These are phyloP conservation scores for Hygrocybe coccinea DNA, from an alignment of 768 basidiomycete species.

Conservation along the genomic window DNA sequence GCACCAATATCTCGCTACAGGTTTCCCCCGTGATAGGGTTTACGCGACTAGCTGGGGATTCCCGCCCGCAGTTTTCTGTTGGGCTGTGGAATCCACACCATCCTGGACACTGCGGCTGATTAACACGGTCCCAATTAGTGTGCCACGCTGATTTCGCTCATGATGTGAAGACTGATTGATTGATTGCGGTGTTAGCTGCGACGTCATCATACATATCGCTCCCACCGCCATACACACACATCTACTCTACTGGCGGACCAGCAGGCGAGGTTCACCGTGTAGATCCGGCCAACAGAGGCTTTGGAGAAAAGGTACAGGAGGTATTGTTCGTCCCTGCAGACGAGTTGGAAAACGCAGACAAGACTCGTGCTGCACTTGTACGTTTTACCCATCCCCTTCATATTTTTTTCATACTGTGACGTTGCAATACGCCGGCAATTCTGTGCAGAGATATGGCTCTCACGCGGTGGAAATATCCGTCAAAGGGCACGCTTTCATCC, in stretches of 20 bases:
- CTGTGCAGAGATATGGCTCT: constrained; percentile 47
- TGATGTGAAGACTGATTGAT: neutral
- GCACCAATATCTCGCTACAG: constrained; percentile 46
- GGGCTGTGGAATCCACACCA: constrained; percentile 29
- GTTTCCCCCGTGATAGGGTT: constrained; percentile 31
- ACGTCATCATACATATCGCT: constrained; percentile 47
- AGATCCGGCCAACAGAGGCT: constrained; percentile 21
- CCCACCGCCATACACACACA: constrained; percentile 43
- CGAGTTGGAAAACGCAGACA: constrained; percentile 43
- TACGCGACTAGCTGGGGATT: constrained; percentile 51
- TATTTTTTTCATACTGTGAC: neutral
- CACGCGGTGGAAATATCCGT: constrained; percentile 47
- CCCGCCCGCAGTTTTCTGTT: constrained; percentile 44
- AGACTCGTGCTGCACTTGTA: constrained; percentile 46
- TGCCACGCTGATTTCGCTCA: constrained; percentile 11
- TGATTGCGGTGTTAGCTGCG: constrained; percentile 33
- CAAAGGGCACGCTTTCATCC: constrained; percentile 40
- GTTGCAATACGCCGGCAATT: no score
- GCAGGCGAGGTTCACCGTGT: neutral
- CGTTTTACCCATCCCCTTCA: constrained; percentile 9
- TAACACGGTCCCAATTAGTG: constrained; percentile 45
- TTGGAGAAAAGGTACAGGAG: constrained; percentile 43
- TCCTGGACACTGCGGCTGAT: constrained; percentile 34
- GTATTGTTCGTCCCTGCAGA: constrained; percentile 43
- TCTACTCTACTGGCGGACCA: constrained; percentile 35